Percentiles rank a stretch among this genome's conserved stretches.
Evolutionary conservation across 306 rosid genomes (phyloP).

Genomic region (Pyrus betulifolia): DNA sequence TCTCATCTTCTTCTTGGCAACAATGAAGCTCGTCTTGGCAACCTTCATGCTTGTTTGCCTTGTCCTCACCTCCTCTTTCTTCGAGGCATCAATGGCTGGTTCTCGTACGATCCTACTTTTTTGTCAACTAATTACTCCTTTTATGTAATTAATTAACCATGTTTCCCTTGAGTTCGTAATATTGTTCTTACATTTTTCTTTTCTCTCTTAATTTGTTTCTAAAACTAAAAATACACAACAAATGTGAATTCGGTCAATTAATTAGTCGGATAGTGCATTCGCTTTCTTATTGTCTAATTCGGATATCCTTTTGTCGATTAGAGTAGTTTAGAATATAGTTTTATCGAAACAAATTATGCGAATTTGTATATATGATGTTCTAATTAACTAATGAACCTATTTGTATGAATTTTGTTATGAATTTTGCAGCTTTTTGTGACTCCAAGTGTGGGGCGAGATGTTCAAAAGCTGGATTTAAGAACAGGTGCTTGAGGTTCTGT

Average conservation of each 20-base stretch:
- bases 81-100: conserved; percentile 42
- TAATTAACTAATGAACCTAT: too few species aligned
- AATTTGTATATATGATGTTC: neutral
- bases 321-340: too few species aligned
- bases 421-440: conserved; percentile 43
- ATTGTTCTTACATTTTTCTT: neutral
- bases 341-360: neutral
- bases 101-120: conserved; percentile 34
- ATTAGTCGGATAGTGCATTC: neutral
- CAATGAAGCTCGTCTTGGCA: conserved; percentile 51
- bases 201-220: neutral
- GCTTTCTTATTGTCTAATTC: neutral
- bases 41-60: conserved; percentile 43
- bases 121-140: neutral
- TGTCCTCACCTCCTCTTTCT: conserved; percentile 43
- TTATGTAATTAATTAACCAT: too few species aligned
- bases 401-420: neutral
- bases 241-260: neutral
- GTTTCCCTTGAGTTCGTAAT: neutral
- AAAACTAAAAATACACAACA: neutral
- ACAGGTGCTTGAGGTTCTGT: conserved; percentile 70
- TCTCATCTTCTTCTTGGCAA: neutral
- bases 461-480: conserved; percentile 47
- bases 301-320: too few species aligned
- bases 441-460: conserved; percentile 55